Evolutionary conservation across 495 filamentous ascomycete genomes (phyloP).

Genomic region (Penicillium egyptiacum): DNA sequence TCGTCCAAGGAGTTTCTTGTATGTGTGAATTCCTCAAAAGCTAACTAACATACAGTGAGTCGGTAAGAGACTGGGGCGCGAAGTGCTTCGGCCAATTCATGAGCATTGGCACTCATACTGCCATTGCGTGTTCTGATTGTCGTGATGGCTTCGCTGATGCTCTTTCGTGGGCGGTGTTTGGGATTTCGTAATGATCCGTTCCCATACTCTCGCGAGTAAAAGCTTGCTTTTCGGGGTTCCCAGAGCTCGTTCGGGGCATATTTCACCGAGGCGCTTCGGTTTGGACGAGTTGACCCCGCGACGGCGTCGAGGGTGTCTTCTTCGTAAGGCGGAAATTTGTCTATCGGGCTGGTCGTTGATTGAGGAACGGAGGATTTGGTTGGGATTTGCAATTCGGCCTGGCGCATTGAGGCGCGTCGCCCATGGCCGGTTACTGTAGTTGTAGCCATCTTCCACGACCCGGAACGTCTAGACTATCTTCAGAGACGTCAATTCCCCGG

Average conservation of each 20-base stretch:
- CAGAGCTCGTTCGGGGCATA: conserved; percentile 38
- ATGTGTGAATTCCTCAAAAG: neutral
- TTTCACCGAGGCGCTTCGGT: conserved; percentile 32
- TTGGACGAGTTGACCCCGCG: conserved; percentile 24
- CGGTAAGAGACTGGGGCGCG: conserved; percentile 85
- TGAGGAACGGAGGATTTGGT: conserved; percentile 32
- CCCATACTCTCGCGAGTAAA: conserved; percentile 35
- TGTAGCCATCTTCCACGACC: conserved; percentile 38
- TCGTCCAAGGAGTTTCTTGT: neutral
- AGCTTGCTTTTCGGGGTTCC: conserved; percentile 37
- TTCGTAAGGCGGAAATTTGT: conserved; percentile 46
- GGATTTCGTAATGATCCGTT: conserved; percentile 49
- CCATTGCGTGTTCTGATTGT: conserved; percentile 73
- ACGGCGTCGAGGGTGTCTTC: conserved; percentile 38
- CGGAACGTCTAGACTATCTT: conserved; percentile 1
- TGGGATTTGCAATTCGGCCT: conserved; percentile 39
- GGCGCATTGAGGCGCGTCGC: conserved; percentile 46
- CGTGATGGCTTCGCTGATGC: conserved; percentile 79
- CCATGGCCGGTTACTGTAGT: conserved; percentile 47
- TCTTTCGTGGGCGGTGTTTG: conserved; percentile 72
- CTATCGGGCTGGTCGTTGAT: conserved; percentile 40
- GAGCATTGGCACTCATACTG: conserved; percentile 87
- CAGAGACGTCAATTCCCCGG: conserved; percentile 8
- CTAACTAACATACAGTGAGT: conserved; percentile 67
- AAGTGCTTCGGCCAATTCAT: conserved; percentile 88